These are phyloP conservation scores for Starmera pachycereana DNA, from an alignment of 805 yeast species.

Conservation along the genomic window DNA sequence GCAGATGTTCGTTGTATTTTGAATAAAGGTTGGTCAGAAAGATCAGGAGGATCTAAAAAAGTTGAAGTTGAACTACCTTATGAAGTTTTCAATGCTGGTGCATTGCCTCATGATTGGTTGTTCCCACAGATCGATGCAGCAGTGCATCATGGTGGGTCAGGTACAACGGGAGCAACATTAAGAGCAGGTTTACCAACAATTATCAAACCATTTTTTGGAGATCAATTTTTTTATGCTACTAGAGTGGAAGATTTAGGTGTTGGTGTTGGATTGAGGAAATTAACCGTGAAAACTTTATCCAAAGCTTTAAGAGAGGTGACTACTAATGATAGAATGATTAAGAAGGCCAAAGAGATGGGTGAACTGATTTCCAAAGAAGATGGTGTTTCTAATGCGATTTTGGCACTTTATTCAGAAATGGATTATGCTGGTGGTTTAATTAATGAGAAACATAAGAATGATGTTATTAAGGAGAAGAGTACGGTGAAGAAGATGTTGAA, in stretches of 20 bases:
- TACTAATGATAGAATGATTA: conserved; percentile 52
- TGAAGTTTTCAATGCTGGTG: conserved; percentile 58
- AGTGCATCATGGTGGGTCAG: conserved; percentile 96
- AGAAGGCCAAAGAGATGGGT: conserved; percentile 57
- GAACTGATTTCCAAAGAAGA: conserved; percentile 56
- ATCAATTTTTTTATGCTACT: conserved; percentile 84
- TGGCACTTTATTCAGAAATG: conserved; percentile 65
- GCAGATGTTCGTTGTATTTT: conserved; percentile 82
- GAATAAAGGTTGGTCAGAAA: conserved; percentile 92
- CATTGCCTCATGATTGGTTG: conserved; percentile 90
- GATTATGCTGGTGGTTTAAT: conserved; percentile 63
- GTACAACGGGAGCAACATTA: conserved; percentile 89
- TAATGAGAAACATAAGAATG: conserved; percentile 29
- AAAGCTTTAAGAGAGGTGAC: conserved; percentile 64
- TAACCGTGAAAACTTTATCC: conserved; percentile 52
- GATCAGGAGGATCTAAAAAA: conserved; percentile 31
- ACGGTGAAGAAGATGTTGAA: no score
- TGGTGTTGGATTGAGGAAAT: conserved; percentile 60
- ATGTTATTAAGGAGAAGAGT: no score
- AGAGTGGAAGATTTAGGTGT: conserved; percentile 85
- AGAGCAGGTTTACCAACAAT: conserved; percentile 83
- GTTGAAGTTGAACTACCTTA: conserved; percentile 45
- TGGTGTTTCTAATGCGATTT: conserved; percentile 74
- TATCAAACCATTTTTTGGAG: conserved; percentile 93
- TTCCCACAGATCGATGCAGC: conserved; percentile 87